phyloP scores from a whole-genome alignment of 2,329 filamentous ascomycete genomes.

The Trichoderma oligosporum region DNA sequence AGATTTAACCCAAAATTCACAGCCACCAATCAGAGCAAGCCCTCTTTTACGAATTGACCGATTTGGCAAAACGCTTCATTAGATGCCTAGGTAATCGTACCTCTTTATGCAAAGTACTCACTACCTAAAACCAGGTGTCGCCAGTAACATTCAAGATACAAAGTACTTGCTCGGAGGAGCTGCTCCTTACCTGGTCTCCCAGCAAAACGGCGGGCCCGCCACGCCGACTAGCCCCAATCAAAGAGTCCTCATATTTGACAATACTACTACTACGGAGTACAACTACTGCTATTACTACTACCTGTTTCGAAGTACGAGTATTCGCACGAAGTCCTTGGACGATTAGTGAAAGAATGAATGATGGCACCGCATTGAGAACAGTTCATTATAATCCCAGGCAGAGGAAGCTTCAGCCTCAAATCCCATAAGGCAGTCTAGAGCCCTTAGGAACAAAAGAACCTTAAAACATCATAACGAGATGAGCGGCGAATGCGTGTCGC shows the following conservation, averaged over 20 bases:
- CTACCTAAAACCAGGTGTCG: not conserved
- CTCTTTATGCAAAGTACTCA: not conserved
- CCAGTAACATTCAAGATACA: no score
- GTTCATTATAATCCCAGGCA: not conserved
- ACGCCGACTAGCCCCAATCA: conserved; percentile 7
- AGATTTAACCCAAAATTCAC: conserved; percentile 19
- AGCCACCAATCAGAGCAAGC: conserved; percentile 4
- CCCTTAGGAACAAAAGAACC: conserved; percentile 13
- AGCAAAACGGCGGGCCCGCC: not conserved
- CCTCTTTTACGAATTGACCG: conserved; percentile 8
- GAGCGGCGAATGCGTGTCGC: conserved; percentile 1
- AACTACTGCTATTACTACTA: not conserved
- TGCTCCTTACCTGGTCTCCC: not conserved
- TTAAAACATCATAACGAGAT: conserved; percentile 6
- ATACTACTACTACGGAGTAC: not conserved
- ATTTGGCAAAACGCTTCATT: no score
- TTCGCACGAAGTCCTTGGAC: not conserved
- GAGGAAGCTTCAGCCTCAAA: conserved; percentile 13
- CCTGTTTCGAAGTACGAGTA: no score
- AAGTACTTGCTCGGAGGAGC: conserved; percentile 2
- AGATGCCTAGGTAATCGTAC: no score
- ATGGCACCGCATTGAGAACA: conserved; percentile 14
- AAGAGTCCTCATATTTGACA: conserved; percentile 2
- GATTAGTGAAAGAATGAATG: conserved; percentile 11
- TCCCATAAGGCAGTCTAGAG: conserved; percentile 11